Evolutionary conservation across 139 green algal species (phyloP), one percentile per base, ranked within the genome.

Genomic region (Volvox reticuliferus): DNA sequence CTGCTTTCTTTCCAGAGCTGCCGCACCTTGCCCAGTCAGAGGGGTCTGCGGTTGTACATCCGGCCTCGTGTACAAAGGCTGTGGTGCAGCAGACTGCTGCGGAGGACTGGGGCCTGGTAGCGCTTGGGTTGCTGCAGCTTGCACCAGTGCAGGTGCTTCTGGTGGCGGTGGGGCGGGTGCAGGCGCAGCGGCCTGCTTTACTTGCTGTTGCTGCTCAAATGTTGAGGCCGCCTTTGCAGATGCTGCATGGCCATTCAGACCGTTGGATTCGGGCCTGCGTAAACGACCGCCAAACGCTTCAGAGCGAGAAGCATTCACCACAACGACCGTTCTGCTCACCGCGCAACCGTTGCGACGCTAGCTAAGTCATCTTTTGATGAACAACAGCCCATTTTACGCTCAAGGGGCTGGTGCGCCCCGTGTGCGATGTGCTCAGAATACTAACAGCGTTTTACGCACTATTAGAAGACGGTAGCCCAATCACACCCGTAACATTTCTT

Each of bases 11-110:
- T 14, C 79, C 22, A 35, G 9, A 69, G 16, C 0, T 61, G 1
- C 30, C 37, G 37, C 68, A 79, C 50, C 71, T 90, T 82, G 37
- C 5, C 36, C 44, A 26, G 1, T 24, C 9, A 37, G 68, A 30
- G 37, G 32, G 6, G 50, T n/a, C 21, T 44, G 86, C 28, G 71
- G 21, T 33, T 30, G 19, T 16, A 18, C 24, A 35, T 82, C 73
- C 1, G 86, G 86, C 67, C 86, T 79, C 2, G 65, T 76, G n/a
- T 90, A 90, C 24, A 90, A 36, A 17, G 86, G 86, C 30, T 90
- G 86, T 17, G 86, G 73, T 26, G 86, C 69, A 22, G 73, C 44
- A 16, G 19, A n/a, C 9, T n/a, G 26, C 26, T 26, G 67, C 13
- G 83, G 33, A 50, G 67, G 2, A 1, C 14, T 32, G 2, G 68